Base-by-base conservation (phyloP, 164 flowering plant genomes). In the Stephania japonica region DNA sequence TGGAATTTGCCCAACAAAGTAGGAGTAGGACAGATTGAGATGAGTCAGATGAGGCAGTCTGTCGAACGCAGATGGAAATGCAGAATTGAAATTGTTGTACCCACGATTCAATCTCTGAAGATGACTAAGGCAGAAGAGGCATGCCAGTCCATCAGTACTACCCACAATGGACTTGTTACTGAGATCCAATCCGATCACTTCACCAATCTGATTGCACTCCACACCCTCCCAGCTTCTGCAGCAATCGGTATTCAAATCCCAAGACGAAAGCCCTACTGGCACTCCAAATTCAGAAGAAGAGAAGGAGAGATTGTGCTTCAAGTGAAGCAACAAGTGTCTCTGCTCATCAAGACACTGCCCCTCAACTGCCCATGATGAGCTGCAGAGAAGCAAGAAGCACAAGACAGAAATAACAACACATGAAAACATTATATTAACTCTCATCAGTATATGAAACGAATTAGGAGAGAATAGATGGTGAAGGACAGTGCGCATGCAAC, bases 1-100 rank as follows among this genome's bases (percentile, higher is more conserved):
- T 0, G 87, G 90, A 53, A 80, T 77, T 38, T 86, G 89, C 23
- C 89, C 89, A 0, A 16, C 24, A 50, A 88, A 86, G 38, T 81
- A 80, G 12, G 90, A 71, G 26, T 79, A 69, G n/a, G 89, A 86
- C 59, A 88, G 67, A 67, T 90, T 84, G 74, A 88, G 85, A 71
- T 77, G 53, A 18, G 27, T 75, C 79, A 87, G 72, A 50, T 74
- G 67, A 5, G 72, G 24, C 5, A 89, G 84, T 19, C 53, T 71
- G 24, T 5, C 75, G 21, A 89, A 59, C 50, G 75, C 75, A 38
- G 79, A 21, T 2, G 89, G 93, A 63, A 87, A 79, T 24, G 23
- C 4, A 23, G 21, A 47, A 47, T 18, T 62, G 82, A 88, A 79
- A 71, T 1, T n/a, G 76, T 81, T 88, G 70, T 13, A 25, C 12